phyloP scores from a whole-genome alignment of 139 green algal species.

The Deuterostichococcus epilithicus region DNA sequence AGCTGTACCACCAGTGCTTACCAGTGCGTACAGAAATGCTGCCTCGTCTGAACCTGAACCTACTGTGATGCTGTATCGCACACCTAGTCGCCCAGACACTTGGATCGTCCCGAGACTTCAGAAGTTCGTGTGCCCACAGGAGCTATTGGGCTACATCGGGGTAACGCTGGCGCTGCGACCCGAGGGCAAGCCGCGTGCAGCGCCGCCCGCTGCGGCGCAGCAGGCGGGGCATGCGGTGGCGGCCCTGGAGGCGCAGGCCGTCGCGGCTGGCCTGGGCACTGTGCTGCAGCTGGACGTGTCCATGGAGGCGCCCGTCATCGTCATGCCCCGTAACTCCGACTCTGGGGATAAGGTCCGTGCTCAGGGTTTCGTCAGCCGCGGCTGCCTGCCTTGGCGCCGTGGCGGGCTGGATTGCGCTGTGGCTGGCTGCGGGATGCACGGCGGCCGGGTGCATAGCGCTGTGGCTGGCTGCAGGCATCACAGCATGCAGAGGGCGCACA shows the following conservation, averaged over 20 bases:
- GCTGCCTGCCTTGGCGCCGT: no score
- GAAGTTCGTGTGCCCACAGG: constrained; percentile 13
- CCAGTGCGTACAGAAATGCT: no score
- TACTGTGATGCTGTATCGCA: no score
- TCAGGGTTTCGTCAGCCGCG: no score
- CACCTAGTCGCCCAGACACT: no score
- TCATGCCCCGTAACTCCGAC: constrained; percentile 58
- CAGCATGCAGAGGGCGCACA: constrained; percentile 15
- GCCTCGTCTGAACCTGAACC: no score
- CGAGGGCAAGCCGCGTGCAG: neutral
- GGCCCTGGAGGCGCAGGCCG: neutral
- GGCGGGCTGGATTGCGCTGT: no score
- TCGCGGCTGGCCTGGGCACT: constrained; percentile 10
- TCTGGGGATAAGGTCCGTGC: constrained; percentile 6
- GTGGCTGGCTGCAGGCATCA: no score
- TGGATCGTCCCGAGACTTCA: no score
- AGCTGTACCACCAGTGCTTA: no score
- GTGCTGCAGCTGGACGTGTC: constrained; percentile 72
- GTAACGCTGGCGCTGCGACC: constrained; percentile 41
- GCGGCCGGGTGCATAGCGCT: no score
- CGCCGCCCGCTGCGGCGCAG: neutral
- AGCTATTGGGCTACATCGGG: constrained; percentile 43
- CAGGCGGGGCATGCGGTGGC: neutral
- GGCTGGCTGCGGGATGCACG: no score
- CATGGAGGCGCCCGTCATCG: constrained; percentile 71